Base-by-base conservation (phyloP, 2,329 filamentous ascomycete genomes). In the Neoarthrinium moseri region DNA sequence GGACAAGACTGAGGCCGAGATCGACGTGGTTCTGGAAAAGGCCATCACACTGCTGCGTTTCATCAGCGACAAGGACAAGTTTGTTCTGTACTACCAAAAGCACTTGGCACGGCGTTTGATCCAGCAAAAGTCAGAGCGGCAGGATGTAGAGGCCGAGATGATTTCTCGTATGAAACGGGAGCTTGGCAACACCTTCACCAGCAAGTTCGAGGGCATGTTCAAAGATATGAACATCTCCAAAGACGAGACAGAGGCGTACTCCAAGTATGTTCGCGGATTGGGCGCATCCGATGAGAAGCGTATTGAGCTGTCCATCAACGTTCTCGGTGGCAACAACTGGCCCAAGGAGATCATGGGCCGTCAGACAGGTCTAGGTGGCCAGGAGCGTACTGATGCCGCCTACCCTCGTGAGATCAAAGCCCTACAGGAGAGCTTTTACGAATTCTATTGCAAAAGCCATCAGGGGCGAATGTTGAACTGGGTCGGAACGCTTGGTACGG, bases 81-180 rank as follows among this genome's bases (percentile, higher is more conserved):
- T 99, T 59, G 92, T 99, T 70, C 83, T 88, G 4, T 99, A 99
- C 67, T 97, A 99, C 73, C 96, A 97, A 73, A 95, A 95, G 64
- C 94, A 99, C 68, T 78, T 99, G 20, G 92, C 89, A 35, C 86
- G 89, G 49, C 84, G 94, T 42, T 72, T 99, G 33, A 74, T 99
- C 15, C 89, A 94, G 69, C 89, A 86, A 62, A 95, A 94, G 58
- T 92, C 90, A 0, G 86, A 95, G 55, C 95, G 89, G 62, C 86
- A 89, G 53, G 92, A 96, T 59, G 89, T 91, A 1, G 94, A 99
- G 69, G 91, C 92, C 64, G 87, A 94, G 59, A 95, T 99, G 81
- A 94, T 99, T 43, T 87, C 86, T 0, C 88, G 92, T 52, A 96
- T 99, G 91, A 97, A 96, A 77, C 83, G 94, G 61, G 92, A 96